Evolutionary conservation across 176 grass and related monocot species (phyloP).

Genomic region (Paspalum vaginatum): DNA sequence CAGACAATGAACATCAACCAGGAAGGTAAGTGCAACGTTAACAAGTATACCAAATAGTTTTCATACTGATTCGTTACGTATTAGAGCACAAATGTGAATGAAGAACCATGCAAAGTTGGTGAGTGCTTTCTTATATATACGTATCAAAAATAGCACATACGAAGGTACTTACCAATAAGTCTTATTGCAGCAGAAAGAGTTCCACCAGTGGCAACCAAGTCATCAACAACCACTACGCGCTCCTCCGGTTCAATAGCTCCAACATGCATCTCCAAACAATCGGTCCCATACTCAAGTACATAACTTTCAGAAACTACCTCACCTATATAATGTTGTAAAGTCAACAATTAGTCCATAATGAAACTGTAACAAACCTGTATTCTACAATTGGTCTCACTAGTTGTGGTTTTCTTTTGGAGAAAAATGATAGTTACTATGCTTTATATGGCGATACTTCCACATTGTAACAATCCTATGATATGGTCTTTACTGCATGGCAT

Average conservation of each 20-base stretch:
- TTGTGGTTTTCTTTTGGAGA: neutral
- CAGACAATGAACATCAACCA: constrained; percentile 19
- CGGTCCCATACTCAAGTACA: constrained; percentile 84
- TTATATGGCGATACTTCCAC: neutral
- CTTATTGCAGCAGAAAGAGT: constrained; percentile 90
- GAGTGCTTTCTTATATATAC: neutral
- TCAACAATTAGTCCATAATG: neutral
- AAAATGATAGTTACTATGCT: neutral
- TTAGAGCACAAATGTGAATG: neutral
- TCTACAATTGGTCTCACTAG: neutral
- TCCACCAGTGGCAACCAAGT: constrained; percentile 90
- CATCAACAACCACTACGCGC: constrained; percentile 72
- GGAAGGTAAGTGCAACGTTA: neutral
- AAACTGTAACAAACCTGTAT: neutral
- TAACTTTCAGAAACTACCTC: constrained; percentile 93
- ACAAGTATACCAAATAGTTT: neutral
- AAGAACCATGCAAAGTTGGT: neutral
- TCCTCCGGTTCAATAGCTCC: constrained; percentile 63
- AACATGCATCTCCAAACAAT: constrained; percentile 96
- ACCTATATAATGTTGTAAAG: constrained; percentile 50
- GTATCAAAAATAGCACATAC: constrained; percentile 27
- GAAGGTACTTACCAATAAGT: constrained; percentile 67
- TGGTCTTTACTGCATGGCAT: neutral
- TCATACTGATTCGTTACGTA: neutral
- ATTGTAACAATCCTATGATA: neutral